phyloP scores from a whole-genome alignment of 1,139 yeast species.

The Candida sp. region DNA sequence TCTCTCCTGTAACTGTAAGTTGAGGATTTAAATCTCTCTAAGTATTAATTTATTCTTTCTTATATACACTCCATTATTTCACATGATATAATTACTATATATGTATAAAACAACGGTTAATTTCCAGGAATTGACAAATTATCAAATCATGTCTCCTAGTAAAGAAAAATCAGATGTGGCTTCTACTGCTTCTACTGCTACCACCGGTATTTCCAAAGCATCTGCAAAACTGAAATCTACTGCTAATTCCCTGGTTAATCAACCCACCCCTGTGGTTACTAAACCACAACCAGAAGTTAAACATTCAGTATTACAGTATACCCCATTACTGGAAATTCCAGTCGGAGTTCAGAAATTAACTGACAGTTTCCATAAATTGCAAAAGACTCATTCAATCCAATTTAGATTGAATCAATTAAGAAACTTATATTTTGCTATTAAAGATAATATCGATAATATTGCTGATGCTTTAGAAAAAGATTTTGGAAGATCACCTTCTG shows the following conservation, averaged over 20 bases:
- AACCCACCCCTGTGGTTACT: background rate
- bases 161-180: background rate
- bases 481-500: conserved; percentile 60
- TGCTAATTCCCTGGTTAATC: background rate
- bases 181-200: background rate
- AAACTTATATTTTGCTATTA: conserved; percentile 61
- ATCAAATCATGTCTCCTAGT: background rate
- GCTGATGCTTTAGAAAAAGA: conserved; percentile 62
- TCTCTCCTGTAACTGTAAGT: too few relatives aligned
- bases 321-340: conserved; percentile 51
- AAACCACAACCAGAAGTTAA: background rate
- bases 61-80: too few relatives aligned
- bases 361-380: conserved; percentile 39
- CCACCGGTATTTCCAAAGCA: background rate
- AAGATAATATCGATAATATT: conserved; percentile 56
- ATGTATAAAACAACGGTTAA: too few relatives aligned
- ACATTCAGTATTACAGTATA: conserved; percentile 27
- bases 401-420: conserved; percentile 63
- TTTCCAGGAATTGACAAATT: too few relatives aligned
- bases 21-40: too few relatives aligned
- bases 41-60: too few relatives aligned
- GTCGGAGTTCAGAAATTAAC: conserved; percentile 40
- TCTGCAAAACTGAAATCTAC: background rate
- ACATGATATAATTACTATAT: too few relatives aligned
- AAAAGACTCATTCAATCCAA: conserved; percentile 54